Base-by-base conservation (phyloP, 805 yeast species). In the Myxozyma monticola region DNA sequence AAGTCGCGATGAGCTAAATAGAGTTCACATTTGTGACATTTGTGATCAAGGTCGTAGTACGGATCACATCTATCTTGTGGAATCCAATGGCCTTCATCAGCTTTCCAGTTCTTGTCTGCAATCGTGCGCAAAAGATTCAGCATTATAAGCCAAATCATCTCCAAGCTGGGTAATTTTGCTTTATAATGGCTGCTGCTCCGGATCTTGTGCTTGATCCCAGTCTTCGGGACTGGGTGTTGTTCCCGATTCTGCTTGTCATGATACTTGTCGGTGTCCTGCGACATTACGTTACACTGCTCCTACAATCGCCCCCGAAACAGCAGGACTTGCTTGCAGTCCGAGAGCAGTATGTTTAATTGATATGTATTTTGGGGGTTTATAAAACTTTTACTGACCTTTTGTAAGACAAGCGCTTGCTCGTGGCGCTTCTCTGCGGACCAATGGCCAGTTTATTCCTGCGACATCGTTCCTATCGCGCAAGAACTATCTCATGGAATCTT, bases 221-320 rank as follows among this genome's bases (percentile, higher is more conserved):
- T 46, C 73, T 93, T 54, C 84, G 85, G 65, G 78, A 81, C 61
- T 91, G 98, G 97, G 98, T 89, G 26, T 72, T 93, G 15, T 67
- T 88, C 30, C 99, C 99, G 21, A 90, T 93, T 37, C 81, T 96
- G 4, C 65, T 85, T 18, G 95, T 89, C 18, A 89, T 93, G 96
- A 83, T 93, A 9, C 69, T 90, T 49, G 88, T 88, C 3, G 96
- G 96, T 6, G 67, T 91, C 17, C 67, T 88, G 24, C 76, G 96
- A 48, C 83, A 85, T 46, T 80, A 83, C 61, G 74, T 84, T 8
- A 80, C 88, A 35, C 67, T 73, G 14, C 69, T 89, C 22, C 70
- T 88, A 6, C 76, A 78, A 39, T 79, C 88, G 43, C 66, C 72
- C 29, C 80, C 83, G 3, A 83, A 79, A 59, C 70, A 77, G 18